phyloP scores from a whole-genome alignment of 148 eudicot genomes.

The Rhododendron ferrugineum region DNA sequence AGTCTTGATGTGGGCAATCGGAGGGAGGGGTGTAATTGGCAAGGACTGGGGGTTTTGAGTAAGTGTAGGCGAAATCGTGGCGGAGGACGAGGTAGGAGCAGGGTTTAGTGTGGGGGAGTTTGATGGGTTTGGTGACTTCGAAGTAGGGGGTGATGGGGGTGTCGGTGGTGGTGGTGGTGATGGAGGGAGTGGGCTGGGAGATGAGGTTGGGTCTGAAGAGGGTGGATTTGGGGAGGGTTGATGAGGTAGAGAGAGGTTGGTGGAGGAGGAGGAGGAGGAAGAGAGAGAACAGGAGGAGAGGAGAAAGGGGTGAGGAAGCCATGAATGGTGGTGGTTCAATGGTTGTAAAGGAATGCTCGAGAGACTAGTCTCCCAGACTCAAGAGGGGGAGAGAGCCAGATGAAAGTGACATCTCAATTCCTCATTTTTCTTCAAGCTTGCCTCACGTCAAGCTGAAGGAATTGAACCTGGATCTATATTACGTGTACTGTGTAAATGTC shows the following conservation, averaged over 20 bases:
- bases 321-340: conserved; percentile 2
- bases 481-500: too few relatives aligned
- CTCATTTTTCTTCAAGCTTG: too few relatives aligned
- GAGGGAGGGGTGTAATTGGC: conserved; percentile 58
- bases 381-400: too few relatives aligned
- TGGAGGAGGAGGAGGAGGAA: conserved; percentile 18
- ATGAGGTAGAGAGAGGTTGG: conserved; percentile 25
- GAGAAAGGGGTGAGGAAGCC: conserved; percentile 16
- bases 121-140: conserved; percentile 66
- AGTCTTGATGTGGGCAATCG: conserved; percentile 36
- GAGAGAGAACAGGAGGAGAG: conserved; percentile 21
- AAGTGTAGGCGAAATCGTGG: conserved; percentile 73
- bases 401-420: too few relatives aligned
- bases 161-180: not conserved
- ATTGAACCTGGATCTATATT: too few relatives aligned
- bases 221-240: conserved; percentile 25
- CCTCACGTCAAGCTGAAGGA: too few relatives aligned
- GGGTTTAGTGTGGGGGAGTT: conserved; percentile 45
- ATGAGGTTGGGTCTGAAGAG: conserved; percentile 26
- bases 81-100: conserved; percentile 53
- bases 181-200: conserved; percentile 17
- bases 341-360: not conserved
- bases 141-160: conserved; percentile 44
- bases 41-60: conserved; percentile 46
- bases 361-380: too few relatives aligned